Evolutionary conservation across 495 filamentous ascomycete genomes (phyloP), one percentile per base, ranked within the genome.

Genomic region (Aspergillus asperescens): DNA sequence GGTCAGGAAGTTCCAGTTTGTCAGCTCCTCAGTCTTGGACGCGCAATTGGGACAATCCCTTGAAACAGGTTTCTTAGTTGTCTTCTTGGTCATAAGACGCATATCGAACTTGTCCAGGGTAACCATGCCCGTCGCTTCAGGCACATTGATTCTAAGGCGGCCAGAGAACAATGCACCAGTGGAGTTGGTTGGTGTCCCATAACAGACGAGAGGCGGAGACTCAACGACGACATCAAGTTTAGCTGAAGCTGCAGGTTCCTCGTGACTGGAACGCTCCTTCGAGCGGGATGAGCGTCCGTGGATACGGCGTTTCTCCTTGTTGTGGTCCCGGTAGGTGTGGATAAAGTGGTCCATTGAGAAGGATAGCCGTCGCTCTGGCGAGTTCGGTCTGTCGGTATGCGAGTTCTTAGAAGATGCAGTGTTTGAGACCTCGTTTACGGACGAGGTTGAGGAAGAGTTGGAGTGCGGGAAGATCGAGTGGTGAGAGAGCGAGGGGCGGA

Each of bases 161-260:
- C 90, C 91, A 1, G 89, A 95, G 34, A 97, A 80, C 31, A 99
- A 71, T 6, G 93, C 90, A 46, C 93, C 93, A 6, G 84, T 87
- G 20, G 90, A 96, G 56, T 78, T 79, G 41, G 83, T 75, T 1
- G 89, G 76, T 7, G 77, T 72, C 16, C 88, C 90, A 60, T 91
- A 90, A 71, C 94, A 85, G 13, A 96, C 81, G 8, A 92, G 73
- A 1, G 93, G 93, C 0, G 93, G 89, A 2, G 89, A 95, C 72
- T 99, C 93, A 50, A 96, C 86, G 29, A 82, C 74, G 68, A 92
- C 82, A 20, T 84, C 79, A 45, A 96, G 65, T 42, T 80, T 82
- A n/a, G 81, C 81, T 0, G 74, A 64, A 34, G 75, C 37, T 5
- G 61, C 50, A 19, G 51, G 52, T 10, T 66, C 54, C 0, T 70